Evolutionary conservation across 306 rosid species (phyloP).

Genomic region (Trifolium fragiferum): DNA sequence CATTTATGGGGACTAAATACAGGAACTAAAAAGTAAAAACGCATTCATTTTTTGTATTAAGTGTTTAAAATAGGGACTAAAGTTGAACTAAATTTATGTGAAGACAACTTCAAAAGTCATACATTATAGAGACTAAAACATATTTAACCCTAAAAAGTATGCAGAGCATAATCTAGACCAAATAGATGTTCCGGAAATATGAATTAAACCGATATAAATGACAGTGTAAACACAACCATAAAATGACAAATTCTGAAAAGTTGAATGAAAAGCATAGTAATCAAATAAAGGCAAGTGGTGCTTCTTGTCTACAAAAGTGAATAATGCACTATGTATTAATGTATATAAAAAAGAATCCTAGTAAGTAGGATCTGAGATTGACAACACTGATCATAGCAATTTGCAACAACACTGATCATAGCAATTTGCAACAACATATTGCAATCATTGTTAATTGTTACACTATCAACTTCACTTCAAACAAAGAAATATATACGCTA

Average conservation of each 20-base stretch:
- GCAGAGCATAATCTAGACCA: background rate
- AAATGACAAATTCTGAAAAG: background rate
- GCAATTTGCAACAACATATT: background rate
- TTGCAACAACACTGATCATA: background rate
- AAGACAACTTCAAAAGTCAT: background rate
- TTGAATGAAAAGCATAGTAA: background rate
- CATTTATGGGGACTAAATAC: background rate
- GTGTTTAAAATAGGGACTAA: background rate
- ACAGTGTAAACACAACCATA: background rate
- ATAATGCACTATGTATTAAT: background rate
- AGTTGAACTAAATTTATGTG: background rate
- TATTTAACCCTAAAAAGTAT: background rate
- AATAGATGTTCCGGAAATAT: background rate
- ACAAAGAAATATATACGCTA: slow-evolving; percentile 4
- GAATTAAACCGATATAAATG: background rate
- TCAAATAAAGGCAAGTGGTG: background rate
- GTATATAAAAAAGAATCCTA: background rate
- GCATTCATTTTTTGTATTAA: background rate
- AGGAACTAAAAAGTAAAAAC: background rate
- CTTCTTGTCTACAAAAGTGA: background rate
- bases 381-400: background rate
- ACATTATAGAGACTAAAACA: background rate
- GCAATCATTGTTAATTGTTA: background rate
- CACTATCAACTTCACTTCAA: background rate
- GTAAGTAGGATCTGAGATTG: background rate